These are phyloP conservation scores for Plasmodium blacklocki DNA, from an alignment of 169 alveolate genomes.

Conservation along the genomic window DNA sequence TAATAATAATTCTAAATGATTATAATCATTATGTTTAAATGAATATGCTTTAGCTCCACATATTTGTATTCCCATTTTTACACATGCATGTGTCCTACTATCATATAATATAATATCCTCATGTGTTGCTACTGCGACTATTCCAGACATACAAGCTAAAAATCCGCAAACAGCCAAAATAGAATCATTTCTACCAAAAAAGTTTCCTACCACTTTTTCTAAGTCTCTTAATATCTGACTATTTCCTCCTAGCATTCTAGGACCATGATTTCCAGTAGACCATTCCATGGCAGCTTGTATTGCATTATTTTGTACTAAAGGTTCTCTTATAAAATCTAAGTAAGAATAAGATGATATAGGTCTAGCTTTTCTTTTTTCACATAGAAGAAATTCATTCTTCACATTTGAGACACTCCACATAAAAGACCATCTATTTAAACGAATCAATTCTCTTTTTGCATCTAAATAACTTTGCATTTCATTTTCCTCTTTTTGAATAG, in stretches of 20 bases:
- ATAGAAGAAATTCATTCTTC: conserved; percentile 74
- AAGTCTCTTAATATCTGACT: conserved; percentile 80
- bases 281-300: conserved; percentile 81
- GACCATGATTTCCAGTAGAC: conserved; percentile 88
- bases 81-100: conserved; percentile 81
- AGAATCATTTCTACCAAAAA: conserved; percentile 85
- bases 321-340: conserved; percentile 83
- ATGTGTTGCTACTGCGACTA: conserved; percentile 81
- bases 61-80: conserved; percentile 81
- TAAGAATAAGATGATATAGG: conserved; percentile 85
- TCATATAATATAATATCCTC: conserved; percentile 80
- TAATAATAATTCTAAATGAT: conserved; percentile 78
- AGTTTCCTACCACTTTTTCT: conserved; percentile 79
- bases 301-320: conserved; percentile 84
- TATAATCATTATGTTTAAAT: conserved; percentile 86
- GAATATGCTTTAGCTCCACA: conserved; percentile 81
- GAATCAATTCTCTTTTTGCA: conserved; percentile 75
- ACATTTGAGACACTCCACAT: conserved; percentile 81
- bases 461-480: conserved; percentile 84
- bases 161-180: conserved; percentile 83
- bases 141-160: conserved; percentile 85
- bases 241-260: conserved; percentile 87
- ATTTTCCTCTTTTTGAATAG: conserved; percentile 79
- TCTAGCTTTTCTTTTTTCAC: conserved; percentile 79
- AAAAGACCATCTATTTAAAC: conserved; percentile 81